phyloP scores from a whole-genome alignment of 768 basidiomycete genomes.

The Paxillus ammoniavirescens region DNA sequence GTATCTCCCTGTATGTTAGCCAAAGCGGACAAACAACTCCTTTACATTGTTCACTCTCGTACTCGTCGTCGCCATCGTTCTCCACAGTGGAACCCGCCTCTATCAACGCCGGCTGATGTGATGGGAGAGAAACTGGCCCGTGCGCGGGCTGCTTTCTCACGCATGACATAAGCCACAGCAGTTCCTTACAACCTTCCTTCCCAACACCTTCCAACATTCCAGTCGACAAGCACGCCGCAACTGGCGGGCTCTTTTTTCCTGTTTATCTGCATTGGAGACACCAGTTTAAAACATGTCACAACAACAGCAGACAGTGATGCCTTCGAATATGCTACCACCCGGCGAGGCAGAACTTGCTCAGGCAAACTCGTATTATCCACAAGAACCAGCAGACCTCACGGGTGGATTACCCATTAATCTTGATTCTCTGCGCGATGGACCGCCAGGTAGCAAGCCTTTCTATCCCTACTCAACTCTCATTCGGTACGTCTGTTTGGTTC shows the following conservation, averaged over 20 bases:
- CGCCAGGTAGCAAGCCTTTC: constrained; percentile 86
- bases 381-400: constrained; percentile 73
- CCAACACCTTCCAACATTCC: constrained; percentile 28
- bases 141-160: constrained; percentile 48
- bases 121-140: constrained; percentile 46
- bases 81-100: constrained; percentile 18
- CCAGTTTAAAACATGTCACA: constrained; percentile 43
- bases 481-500: constrained; percentile 50
- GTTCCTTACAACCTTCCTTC: constrained; percentile 35
- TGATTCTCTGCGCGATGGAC: constrained; percentile 82
- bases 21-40: constrained; percentile 46
- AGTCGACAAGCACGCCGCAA: constrained; percentile 21
- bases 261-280: constrained; percentile 8
- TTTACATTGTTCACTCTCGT: constrained; percentile 32
- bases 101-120: constrained; percentile 22
- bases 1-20: constrained; percentile 60
- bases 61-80: constrained; percentile 30
- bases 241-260: constrained; percentile 8
- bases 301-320: constrained; percentile 55
- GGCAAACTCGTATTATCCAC: constrained; percentile 67
- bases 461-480: constrained; percentile 91
- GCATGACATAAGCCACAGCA: constrained; percentile 57
- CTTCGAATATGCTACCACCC: constrained; percentile 60
- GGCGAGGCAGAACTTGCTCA: constrained; percentile 50
- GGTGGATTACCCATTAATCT: constrained; percentile 85